These are phyloP conservation scores for Pochonia chlamydosporia DNA, from an alignment of 2,329 filamentous ascomycete species.

Conservation along the genomic window DNA sequence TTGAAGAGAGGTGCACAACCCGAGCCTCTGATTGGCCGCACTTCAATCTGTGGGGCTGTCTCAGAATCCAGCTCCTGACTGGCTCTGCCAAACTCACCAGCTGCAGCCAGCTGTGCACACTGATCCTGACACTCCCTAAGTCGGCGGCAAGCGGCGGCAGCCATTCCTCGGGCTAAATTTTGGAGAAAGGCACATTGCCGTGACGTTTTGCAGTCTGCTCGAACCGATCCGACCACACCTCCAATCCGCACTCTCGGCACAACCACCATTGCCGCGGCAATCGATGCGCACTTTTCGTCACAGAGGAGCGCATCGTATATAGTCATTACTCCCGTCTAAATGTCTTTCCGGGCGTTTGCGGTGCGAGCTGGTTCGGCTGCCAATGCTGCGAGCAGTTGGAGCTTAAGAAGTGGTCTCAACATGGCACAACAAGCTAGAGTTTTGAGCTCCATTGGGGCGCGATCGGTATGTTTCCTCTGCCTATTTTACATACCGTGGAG, in stretches of 20 bases:
- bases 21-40: conserved; percentile 21
- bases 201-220: not conserved
- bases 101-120: conserved; percentile 8
- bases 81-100: not conserved
- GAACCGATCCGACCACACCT: not conserved
- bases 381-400: conserved; percentile 34
- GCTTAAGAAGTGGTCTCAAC: conserved; percentile 35
- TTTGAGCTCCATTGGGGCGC: conserved; percentile 44
- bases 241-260: conserved; percentile 6
- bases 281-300: conserved; percentile 28
- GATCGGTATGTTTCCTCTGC: conserved; percentile 17
- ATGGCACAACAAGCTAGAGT: conserved; percentile 84
- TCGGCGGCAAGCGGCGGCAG: conserved; percentile 4
- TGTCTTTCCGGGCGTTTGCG: conserved; percentile 52
- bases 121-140: not conserved
- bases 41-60: not conserved
- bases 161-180: not conserved
- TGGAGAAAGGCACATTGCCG: not conserved
- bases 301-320: conserved; percentile 27
- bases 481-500: not conserved
- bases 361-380: conserved; percentile 48
- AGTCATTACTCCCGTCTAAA: conserved; percentile 24
- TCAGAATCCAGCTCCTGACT: conserved; percentile 3
- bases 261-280: conserved; percentile 13
- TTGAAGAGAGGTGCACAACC: conserved; percentile 22